phyloP scores from a whole-genome alignment of 140 eudicot genomes.

The Cichorium intybus region DNA sequence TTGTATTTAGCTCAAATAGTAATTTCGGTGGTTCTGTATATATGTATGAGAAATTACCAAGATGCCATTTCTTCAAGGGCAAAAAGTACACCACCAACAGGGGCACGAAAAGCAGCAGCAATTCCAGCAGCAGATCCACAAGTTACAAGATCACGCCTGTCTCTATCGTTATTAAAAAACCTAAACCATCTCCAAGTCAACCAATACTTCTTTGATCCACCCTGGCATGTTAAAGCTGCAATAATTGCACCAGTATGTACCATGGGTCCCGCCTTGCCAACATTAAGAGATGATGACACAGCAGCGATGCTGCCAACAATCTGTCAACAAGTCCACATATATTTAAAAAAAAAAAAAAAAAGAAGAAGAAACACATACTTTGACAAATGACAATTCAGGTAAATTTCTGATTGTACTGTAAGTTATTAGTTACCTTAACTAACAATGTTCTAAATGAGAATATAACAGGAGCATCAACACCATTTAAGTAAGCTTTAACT shows the following conservation, averaged over 20 bases:
- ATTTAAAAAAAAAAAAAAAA: background rate
- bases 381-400: background rate
- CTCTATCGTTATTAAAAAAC: constrained; percentile 77
- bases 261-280: constrained; percentile 98
- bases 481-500: constrained; percentile 95
- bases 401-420: background rate
- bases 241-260: constrained; percentile 87
- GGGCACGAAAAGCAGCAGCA: constrained; percentile 98
- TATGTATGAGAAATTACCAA: constrained; percentile 48
- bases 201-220: constrained; percentile 73
- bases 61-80: constrained; percentile 99
- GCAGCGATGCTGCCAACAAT: constrained; percentile 85
- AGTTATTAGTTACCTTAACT: constrained; percentile 84
- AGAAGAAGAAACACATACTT: background rate
- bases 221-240: constrained; percentile 80
- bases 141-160: constrained; percentile 87
- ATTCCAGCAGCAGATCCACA: constrained; percentile 97
- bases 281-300: constrained; percentile 79
- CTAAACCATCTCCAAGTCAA: constrained; percentile 84
- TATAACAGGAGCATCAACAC: constrained; percentile 90
- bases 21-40: background rate
- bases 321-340: constrained; percentile 37
- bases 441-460: constrained; percentile 68
- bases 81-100: constrained; percentile 95
- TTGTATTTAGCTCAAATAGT: no score